phyloP scores from a whole-genome alignment of 768 basidiomycete genomes.

The Chalciporus sphaerocephalus region DNA sequence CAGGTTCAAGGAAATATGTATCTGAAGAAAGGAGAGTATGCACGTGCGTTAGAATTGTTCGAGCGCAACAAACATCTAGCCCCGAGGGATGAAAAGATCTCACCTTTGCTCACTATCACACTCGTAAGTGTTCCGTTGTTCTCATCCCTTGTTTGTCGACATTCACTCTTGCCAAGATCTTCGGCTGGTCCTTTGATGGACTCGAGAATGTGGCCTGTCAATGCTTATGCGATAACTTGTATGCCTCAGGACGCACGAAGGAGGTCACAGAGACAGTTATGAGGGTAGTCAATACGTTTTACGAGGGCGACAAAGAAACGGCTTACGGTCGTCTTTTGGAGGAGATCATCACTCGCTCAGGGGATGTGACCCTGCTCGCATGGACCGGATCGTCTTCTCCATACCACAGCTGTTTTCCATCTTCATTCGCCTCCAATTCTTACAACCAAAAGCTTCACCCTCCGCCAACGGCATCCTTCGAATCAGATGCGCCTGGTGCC shows the following conservation, averaged over 20 bases:
- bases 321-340: neutral
- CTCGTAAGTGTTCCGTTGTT: neutral
- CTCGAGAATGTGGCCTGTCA: neutral
- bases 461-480: no score
- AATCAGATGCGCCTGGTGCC: neutral
- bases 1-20: constrained; percentile 3
- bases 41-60: neutral
- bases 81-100: neutral
- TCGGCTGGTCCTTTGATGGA: constrained; percentile 7
- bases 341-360: neutral
- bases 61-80: neutral
- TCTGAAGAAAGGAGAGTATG: neutral
- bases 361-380: neutral
- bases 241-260: neutral
- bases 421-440: neutral
- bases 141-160: neutral
- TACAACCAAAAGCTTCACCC: neutral
- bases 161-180: neutral
- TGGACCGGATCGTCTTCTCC: neutral
- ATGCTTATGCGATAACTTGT: constrained; percentile 6
- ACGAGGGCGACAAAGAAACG: neutral
- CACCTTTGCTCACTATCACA: neutral
- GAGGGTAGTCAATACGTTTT: neutral
- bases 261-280: neutral
- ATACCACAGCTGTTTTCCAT: neutral